Conservation (phyloP, 148 eudicot genomes). For the Beta vulgaris region DNA sequence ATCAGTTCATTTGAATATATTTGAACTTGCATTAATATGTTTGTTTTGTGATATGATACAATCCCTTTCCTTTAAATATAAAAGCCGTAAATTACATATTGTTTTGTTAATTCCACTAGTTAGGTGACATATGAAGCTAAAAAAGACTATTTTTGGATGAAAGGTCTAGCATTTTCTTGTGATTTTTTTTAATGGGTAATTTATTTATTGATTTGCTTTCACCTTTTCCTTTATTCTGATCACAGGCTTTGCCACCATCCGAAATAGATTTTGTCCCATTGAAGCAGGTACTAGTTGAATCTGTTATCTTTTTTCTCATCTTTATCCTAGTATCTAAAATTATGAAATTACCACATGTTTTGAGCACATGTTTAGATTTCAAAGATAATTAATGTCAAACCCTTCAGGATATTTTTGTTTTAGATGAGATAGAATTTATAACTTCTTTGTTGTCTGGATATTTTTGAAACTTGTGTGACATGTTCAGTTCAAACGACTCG, state of each 20-base stretch:
- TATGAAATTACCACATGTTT: neutral
- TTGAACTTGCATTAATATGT: neutral
- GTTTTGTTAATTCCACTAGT: no score
- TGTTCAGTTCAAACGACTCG: no score
- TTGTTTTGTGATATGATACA: no score
- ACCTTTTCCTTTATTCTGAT: constrained; percentile 17
- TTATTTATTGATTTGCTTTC: neutral
- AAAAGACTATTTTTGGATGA: neutral
- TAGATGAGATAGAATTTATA: neutral
- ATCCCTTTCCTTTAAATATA: neutral
- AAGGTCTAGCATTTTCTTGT: neutral
- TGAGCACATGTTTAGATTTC: neutral
- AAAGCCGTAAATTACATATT: neutral
- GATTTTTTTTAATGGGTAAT: neutral
- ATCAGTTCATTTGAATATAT: no score
- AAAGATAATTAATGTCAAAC: neutral
- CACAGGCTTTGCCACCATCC: constrained; percentile 76
- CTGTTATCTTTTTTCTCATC: neutral
- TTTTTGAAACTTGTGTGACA: neutral
- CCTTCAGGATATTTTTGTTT: neutral
- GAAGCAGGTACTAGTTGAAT: constrained; percentile 57
- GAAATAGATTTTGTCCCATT: constrained; percentile 74
- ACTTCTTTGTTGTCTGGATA: neutral
- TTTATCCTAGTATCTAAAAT: neutral
- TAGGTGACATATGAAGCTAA: neutral